A percentile compares a stretch with the other conserved stretches of the same genome.
These are phyloP conservation scores for Colletotrichum sojae DNA, from an alignment of 2,329 filamentous ascomycete genomes.

Conservation along the genomic window DNA sequence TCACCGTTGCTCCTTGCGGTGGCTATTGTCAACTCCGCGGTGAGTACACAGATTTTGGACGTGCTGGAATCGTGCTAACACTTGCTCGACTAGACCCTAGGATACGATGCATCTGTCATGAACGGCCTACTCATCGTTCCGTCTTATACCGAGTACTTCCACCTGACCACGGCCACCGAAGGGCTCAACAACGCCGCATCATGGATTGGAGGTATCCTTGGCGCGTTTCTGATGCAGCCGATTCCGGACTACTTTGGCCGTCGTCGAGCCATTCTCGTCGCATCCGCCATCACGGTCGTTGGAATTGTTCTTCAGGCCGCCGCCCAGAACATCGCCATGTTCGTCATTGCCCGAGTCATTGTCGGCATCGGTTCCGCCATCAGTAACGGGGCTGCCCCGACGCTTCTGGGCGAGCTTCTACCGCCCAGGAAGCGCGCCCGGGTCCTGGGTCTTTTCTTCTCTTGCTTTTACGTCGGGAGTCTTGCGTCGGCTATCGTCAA, in stretches of 20 bases:
- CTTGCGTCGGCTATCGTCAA: slow-evolving; percentile 48
- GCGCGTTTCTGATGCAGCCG: slow-evolving; percentile 58
- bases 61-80: neutral
- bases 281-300: slow-evolving; percentile 57
- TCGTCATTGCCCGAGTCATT: slow-evolving; percentile 61
- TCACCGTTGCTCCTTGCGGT: slow-evolving; percentile 31
- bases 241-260: slow-evolving; percentile 60
- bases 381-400: slow-evolving; percentile 59
- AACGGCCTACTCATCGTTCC: slow-evolving; percentile 72
- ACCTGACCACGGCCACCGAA: slow-evolving; percentile 65
- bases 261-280: slow-evolving; percentile 57
- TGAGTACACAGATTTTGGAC: neutral
- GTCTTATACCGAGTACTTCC: slow-evolving; percentile 69
- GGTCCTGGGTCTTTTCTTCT: slow-evolving; percentile 41
- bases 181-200: slow-evolving; percentile 69
- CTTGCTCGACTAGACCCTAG: slow-evolving; percentile 30
- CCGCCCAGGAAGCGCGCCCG: slow-evolving; percentile 46
- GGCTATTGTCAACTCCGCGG: slow-evolving; percentile 35
- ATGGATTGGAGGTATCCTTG: slow-evolving; percentile 66
- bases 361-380: slow-evolving; percentile 61
- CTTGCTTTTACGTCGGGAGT: slow-evolving; percentile 49
- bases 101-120: slow-evolving; percentile 66
- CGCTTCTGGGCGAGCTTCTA: slow-evolving; percentile 66
- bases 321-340: slow-evolving; percentile 67
- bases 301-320: slow-evolving; percentile 63